Conservation (phyloP, 2,329 filamentous ascomycete species). For the Lomentospora prolificans region DNA sequence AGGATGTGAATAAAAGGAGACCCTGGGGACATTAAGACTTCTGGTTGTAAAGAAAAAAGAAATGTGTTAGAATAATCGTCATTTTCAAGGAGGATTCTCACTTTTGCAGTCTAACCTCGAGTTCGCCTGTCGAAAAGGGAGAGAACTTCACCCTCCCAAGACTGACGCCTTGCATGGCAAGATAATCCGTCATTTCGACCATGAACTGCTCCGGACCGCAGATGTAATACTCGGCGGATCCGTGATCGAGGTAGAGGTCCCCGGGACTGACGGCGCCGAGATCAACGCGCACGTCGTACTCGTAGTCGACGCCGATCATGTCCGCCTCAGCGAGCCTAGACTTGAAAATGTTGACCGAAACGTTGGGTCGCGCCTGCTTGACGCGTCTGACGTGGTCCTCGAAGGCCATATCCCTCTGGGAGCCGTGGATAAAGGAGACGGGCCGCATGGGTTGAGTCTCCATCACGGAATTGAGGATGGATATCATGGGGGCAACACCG, state of each 20-base stretch:
- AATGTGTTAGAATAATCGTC: no score
- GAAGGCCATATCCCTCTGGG: slow-evolving; percentile 42
- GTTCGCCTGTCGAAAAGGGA: slow-evolving; percentile 35
- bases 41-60: no score
- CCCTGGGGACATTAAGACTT: no score
- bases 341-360: slow-evolving; percentile 37
- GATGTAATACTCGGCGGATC: slow-evolving; percentile 41
- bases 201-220: slow-evolving; percentile 47
- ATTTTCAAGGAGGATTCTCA: no score
- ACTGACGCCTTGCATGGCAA: slow-evolving; percentile 29
- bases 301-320: slow-evolving; percentile 30
- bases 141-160: slow-evolving; percentile 32
- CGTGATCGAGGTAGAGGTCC: slow-evolving; percentile 34
- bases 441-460: slow-evolving; percentile 34
- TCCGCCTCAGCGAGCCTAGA: slow-evolving; percentile 36
- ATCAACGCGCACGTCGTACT: slow-evolving; percentile 31
- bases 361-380: slow-evolving; percentile 23
- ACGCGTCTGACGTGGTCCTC: slow-evolving; percentile 39
- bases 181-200: slow-evolving; percentile 35
- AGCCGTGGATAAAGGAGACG: slow-evolving; percentile 51
- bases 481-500: slow-evolving; percentile 48
- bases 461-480: slow-evolving; percentile 47
- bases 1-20: no score
- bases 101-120: slow-evolving; percentile 22
- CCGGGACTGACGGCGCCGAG: slow-evolving; percentile 31